These are phyloP conservation scores for Penicillium sp. DNA, from an alignment of 2,329 filamentous ascomycete genomes.

Conservation along the genomic window DNA sequence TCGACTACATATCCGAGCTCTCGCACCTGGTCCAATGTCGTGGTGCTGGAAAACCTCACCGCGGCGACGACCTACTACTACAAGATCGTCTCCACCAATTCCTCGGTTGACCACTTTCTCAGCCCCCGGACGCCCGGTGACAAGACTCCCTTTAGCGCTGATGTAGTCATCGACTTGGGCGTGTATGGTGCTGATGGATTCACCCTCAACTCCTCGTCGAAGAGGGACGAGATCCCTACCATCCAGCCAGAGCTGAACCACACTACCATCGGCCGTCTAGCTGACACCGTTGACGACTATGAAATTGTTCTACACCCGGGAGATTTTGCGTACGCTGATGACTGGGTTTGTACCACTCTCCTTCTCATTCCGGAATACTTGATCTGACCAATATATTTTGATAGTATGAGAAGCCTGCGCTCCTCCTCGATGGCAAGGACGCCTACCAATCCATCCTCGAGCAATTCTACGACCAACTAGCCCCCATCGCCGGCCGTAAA, in stretches of 20 bases:
- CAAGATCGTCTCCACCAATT: conserved; percentile 56
- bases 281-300: conserved; percentile 51
- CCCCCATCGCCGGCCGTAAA: conserved; percentile 52
- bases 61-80: conserved; percentile 59
- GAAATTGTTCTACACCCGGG: conserved; percentile 38
- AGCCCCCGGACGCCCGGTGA: conserved; percentile 54
- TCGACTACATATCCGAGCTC: conserved; percentile 53
- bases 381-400: no score
- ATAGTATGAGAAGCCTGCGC: no score
- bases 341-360: no score
- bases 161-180: conserved; percentile 53
- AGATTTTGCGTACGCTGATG: conserved; percentile 58
- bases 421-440: conserved; percentile 46
- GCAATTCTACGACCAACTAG: conserved; percentile 54
- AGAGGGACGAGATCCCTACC: conserved; percentile 47
- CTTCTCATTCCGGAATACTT: no score
- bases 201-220: conserved; percentile 46
- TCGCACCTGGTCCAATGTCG: conserved; percentile 52
- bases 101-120: conserved; percentile 51
- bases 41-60: conserved; percentile 43
- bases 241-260: conserved; percentile 54
- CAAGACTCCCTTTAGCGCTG: conserved; percentile 51
- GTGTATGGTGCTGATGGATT: conserved; percentile 53
- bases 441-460: conserved; percentile 57
- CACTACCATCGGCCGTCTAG: conserved; percentile 55